Conservation (phyloP, 768 basidiomycete genomes). For the Lanmaoa pseudosensibilis region DNA sequence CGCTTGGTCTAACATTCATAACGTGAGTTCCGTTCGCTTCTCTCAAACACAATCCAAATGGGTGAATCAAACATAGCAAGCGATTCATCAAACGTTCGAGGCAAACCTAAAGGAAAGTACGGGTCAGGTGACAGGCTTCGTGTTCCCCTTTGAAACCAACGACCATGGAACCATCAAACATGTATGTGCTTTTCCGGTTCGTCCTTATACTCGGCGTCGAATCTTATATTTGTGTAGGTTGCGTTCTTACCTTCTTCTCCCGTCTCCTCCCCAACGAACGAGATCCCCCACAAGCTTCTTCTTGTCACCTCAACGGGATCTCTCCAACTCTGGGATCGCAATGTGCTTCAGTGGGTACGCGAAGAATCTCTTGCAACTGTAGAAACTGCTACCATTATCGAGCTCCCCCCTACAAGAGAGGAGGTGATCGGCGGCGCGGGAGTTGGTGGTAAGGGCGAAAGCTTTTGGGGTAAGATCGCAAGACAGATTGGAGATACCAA, state of each 20-base stretch:
- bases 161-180: constrained; percentile 68
- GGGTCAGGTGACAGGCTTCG: constrained; percentile 50
- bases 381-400: constrained; percentile 66
- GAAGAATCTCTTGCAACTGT: constrained; percentile 78
- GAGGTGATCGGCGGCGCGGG: constrained; percentile 17
- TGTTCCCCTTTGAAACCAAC: constrained; percentile 64
- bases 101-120: constrained; percentile 46
- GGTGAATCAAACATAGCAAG: constrained; percentile 42
- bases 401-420: constrained; percentile 61
- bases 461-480: constrained; percentile 47
- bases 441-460: constrained; percentile 34
- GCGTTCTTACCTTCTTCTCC: constrained; percentile 50
- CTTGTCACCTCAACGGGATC: constrained; percentile 76
- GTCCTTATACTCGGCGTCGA: neutral
- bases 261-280: constrained; percentile 33
- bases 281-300: constrained; percentile 42
- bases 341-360: constrained; percentile 66
- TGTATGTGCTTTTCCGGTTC: constrained; percentile 40
- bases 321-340: constrained; percentile 70
- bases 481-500: constrained; percentile 62
- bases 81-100: constrained; percentile 51
- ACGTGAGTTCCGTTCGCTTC: constrained; percentile 42
- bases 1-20: constrained; percentile 59
- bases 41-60: neutral
- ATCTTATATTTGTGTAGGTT: constrained; percentile 36